phyloP scores from a whole-genome alignment of 805 yeast genomes.

The Cyberlindnera mycetangii region DNA sequence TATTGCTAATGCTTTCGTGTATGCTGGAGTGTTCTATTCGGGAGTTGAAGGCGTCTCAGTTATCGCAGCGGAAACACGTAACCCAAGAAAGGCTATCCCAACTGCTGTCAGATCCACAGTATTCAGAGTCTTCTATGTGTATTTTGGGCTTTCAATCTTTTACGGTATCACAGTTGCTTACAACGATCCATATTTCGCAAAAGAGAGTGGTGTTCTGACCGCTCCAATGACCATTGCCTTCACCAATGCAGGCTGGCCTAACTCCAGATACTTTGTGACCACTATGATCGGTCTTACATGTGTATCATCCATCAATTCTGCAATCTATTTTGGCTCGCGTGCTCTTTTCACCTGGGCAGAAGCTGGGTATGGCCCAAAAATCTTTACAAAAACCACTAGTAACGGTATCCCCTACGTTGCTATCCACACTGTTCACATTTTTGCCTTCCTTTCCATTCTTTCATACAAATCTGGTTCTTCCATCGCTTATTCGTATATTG shows the following conservation, averaged over 20 bases:
- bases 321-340: constrained; percentile 67
- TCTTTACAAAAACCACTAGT: constrained; percentile 48
- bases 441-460: constrained; percentile 59
- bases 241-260: too few relatives aligned
- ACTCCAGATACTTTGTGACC: constrained; percentile 64
- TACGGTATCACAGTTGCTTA: constrained; percentile 69
- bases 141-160: constrained; percentile 60
- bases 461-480: constrained; percentile 52
- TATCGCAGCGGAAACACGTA: constrained; percentile 68
- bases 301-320: constrained; percentile 65
- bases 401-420: constrained; percentile 66
- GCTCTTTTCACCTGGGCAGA: constrained; percentile 61
- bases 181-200: constrained; percentile 48
- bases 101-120: constrained; percentile 65
- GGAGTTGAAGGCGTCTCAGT: constrained; percentile 77
- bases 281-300: constrained; percentile 65
- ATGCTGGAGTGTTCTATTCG: constrained; percentile 73
- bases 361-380: too few relatives aligned
- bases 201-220: constrained; percentile 38
- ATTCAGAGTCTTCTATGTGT: constrained; percentile 61
- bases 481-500: constrained; percentile 65
- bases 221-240: constrained; percentile 76
- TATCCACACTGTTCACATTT: constrained; percentile 51
- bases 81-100: constrained; percentile 70
- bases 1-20: constrained; percentile 58